Evolutionary conservation across 257 asterid genomes (phyloP), one percentile per base, ranked within the genome.

Genomic region (Ballota nigra): DNA sequence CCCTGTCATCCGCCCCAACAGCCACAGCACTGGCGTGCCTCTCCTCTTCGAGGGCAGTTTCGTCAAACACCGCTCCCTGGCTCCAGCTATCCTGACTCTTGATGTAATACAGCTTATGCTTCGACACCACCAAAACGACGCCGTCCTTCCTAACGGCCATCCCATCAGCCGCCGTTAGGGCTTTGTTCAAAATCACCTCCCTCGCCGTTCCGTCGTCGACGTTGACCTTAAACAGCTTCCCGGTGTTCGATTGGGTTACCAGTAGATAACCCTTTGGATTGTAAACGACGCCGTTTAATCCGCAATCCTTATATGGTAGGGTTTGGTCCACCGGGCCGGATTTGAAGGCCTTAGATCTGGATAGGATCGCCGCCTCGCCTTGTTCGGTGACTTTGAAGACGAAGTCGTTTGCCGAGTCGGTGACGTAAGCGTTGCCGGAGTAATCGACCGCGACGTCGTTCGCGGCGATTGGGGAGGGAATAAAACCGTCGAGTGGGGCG

Each of bases 71-170:
- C 4, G 52, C 89, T 0, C 95, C 96, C 61, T 84, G 81, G 45
- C 85, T 74, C 98, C 98, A 94, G 64, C 95, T 81, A 24, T 94
- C 96, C n/a, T 70, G 80, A 29, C 97, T 91, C 75, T 81, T 84
- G 41, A 91, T 15, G 28, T 76, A 91, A 29, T 84, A 82, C 71
- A 88, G 7, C 72, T 78, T 91, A 3, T 76, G 72, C 72, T 69
- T 81, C 19, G 94, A 86, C 34, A 87, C 95, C n/a, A 86, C 93
- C 82, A 88, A 59, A 16, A 89, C 81, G 57, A 85, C 86, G 63
- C 97, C 97, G 85, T 94, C 96, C 0, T 53, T 57, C 75, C 97
- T 85, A 5, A 69, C 11, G 74, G 89, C 82, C 10, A 94, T 80
- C 15, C 96, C 97, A 6, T 83, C 95, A 0, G 83, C 88, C 47